Base-by-base conservation (phyloP, 768 basidiomycete genomes). In the Tricholoma furcatifolium region DNA sequence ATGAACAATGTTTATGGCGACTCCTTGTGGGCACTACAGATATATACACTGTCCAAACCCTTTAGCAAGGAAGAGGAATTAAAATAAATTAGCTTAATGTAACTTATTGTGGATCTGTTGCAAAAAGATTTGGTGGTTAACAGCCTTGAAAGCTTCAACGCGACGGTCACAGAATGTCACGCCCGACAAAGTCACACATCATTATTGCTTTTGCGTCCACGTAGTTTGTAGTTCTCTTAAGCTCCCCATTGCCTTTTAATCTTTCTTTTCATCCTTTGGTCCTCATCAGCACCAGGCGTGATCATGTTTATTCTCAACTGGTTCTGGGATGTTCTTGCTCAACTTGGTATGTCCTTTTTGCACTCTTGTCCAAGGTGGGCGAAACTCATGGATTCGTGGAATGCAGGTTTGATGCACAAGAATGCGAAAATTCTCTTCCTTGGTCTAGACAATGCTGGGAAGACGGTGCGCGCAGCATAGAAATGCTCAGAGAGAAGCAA, bases 341-440 rank as follows among this genome's bases (percentile, higher is more conserved):
- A 90, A 67, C 88, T 98, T 40, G 96, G 96, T 98, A 68, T 53
- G 83, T 71, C 35, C 3, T 50, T 35, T 17, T 14, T n/a, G 8
- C 18, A 32, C 43, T 39, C 46, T 39, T 17, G 14, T 17, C 9
- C 11, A 8, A n/a, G 32, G 27, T 31, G 18, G 27, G n/a, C 20
- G 23, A 35, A 31, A 21, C 32, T 51, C 5, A 53, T 9, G 14
- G 12, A 23, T 36, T 6, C 27, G 35, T 40, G 23, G 15, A 24
- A 17, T 17, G 32, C 58, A 95, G 93, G 93, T 60, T 79, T 96
- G 63, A 65, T 88, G 74, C 91, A 94, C 80, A 97, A 99, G 88
- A 98, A 97, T 68, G 97, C 97, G 60, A 99, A 98, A 83, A 97
- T 99, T 68, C 83, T 99, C 58, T 99, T 99, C 85, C 83, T 99